Percentiles rank a stretch among this genome's conserved stretches.
phyloP scores from a whole-genome alignment of 164 flowering plant species.

The Piper betle region DNA sequence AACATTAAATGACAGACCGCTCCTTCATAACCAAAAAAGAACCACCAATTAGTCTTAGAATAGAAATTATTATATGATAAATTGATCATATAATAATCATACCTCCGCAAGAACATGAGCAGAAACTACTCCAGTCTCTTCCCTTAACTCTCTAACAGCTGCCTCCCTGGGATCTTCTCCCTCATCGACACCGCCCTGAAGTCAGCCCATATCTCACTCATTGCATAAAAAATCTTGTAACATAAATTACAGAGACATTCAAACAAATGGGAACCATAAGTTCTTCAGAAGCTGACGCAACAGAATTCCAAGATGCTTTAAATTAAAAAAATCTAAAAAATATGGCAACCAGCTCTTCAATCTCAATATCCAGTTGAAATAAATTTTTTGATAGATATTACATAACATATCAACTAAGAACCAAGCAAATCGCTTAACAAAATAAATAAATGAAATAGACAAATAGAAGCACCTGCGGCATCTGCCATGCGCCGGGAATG shows the following conservation, averaged over 20 bases:
- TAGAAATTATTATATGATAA: background rate
- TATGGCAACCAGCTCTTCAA: too few relatives aligned
- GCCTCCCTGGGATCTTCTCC: constrained; percentile 70
- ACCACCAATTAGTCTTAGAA: background rate
- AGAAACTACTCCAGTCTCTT: constrained; percentile 83
- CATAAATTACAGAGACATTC: background rate
- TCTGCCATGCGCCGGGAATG: constrained; percentile 70
- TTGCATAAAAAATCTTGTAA: background rate
- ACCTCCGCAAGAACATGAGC: constrained; percentile 73
- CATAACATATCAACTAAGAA: too few relatives aligned
- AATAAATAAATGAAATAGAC: background rate
- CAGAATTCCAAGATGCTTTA: too few relatives aligned
- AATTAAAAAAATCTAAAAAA: too few relatives aligned
- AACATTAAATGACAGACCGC: too few relatives aligned
- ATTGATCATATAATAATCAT: background rate
- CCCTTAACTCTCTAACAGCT: constrained; percentile 72
- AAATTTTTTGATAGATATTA: too few relatives aligned
- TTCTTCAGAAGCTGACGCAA: too few relatives aligned
- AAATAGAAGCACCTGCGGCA: constrained; percentile 62
- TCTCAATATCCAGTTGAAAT: too few relatives aligned
- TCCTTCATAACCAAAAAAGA: background rate
- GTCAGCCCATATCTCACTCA: background rate
- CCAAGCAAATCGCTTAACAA: background rate
- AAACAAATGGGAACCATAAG: background rate
- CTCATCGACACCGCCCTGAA: constrained; percentile 74